phyloP scores from a whole-genome alignment of 345 rosid species.

The Eucalyptus dawsonii region DNA sequence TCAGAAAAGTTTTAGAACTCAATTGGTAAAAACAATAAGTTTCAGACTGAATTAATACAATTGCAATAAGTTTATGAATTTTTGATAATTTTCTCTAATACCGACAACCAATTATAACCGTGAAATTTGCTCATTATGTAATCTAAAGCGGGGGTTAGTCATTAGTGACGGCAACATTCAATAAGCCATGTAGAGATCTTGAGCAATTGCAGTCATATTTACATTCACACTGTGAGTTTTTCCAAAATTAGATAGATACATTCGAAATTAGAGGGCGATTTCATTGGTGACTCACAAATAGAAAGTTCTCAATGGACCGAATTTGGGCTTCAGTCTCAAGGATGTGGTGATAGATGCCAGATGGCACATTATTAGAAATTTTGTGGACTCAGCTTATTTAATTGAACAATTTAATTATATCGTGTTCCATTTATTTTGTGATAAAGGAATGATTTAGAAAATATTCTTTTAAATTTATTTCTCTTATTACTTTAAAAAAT shows the following conservation, averaged over 20 bases:
- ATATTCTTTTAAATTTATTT: background rate
- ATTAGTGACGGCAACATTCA: background rate
- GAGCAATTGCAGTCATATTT: background rate
- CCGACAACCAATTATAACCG: too few species aligned
- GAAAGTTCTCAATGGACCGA: background rate
- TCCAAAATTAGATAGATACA: background rate
- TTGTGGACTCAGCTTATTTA: background rate
- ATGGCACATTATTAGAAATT: background rate
- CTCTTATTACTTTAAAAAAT: background rate
- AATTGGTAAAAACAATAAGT: too few species aligned
- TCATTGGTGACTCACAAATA: background rate
- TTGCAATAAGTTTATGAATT: too few species aligned
- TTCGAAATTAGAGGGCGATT: background rate
- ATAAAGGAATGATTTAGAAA: background rate
- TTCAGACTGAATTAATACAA: rapidly evolving
- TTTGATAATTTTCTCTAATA: too few species aligned
- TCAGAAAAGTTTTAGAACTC: too few species aligned
- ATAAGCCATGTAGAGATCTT: background rate
- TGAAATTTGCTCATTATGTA: too few species aligned
- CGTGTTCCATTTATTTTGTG: too few species aligned
- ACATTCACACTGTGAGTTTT: background rate
- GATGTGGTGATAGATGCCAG: background rate
- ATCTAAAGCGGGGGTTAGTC: too few species aligned
- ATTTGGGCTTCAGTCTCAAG: background rate
- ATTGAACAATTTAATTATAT: background rate